Evolutionary conservation across 768 basidiomycete genomes (phyloP).

Genomic region (Sarcomyxa edulis): DNA sequence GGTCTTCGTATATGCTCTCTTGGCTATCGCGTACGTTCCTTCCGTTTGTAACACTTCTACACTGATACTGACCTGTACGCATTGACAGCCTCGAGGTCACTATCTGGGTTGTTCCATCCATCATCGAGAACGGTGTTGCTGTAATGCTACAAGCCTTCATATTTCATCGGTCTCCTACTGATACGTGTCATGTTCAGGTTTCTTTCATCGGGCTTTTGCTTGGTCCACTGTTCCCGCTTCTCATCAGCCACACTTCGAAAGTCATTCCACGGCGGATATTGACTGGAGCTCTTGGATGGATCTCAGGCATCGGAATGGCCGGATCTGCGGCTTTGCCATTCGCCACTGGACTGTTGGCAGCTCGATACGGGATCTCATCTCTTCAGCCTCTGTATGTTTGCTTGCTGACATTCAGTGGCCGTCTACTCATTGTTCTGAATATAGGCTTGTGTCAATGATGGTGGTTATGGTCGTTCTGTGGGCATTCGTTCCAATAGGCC

Average conservation of each 20-base stretch:
- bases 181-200: slow-evolving; percentile 20
- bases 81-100: slow-evolving; percentile 42
- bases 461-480: slow-evolving; percentile 16
- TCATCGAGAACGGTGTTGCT: slow-evolving; percentile 46
- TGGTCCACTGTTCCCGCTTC: slow-evolving; percentile 50
- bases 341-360: slow-evolving; percentile 37
- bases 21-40: slow-evolving; percentile 27
- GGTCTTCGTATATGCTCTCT: slow-evolving; percentile 24
- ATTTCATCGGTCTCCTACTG: no score
- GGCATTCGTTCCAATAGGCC: slow-evolving; percentile 16
- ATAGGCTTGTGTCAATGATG: slow-evolving; percentile 18
- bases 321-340: no score
- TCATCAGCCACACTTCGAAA: slow-evolving; percentile 29
- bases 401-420: not conserved
- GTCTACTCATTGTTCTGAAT: not conserved
- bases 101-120: no score
- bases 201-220: slow-evolving; percentile 44
- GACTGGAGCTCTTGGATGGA: slow-evolving; percentile 41
- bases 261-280: slow-evolving; percentile 29
- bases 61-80: no score
- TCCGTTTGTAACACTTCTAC: no score
- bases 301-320: slow-evolving; percentile 46
- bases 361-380: slow-evolving; percentile 34
- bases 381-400: slow-evolving; percentile 44
- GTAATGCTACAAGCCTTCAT: slow-evolving; percentile 17